Conservation (phyloP, 2,329 filamentous ascomycete genomes). For the Aspergillus persii region DNA sequence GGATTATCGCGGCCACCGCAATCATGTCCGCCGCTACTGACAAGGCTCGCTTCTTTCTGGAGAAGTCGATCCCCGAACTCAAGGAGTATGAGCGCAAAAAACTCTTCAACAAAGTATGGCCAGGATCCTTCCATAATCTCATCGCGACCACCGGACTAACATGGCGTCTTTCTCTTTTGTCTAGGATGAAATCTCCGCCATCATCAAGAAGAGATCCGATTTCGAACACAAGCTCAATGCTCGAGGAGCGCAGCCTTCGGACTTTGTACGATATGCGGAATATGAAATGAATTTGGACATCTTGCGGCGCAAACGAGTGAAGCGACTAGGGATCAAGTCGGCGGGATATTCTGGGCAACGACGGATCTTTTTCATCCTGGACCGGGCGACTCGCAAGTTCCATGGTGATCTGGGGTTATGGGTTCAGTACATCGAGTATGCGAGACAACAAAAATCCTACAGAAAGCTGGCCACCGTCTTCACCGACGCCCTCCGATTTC, state of each 20-base stretch:
- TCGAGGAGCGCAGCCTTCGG: constrained; percentile 69
- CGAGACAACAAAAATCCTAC: constrained; percentile 63
- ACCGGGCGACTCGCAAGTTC: constrained; percentile 80
- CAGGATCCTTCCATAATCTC: background rate
- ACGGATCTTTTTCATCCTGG: constrained; percentile 84
- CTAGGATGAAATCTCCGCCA: constrained; percentile 83
- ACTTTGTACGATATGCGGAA: constrained; percentile 81
- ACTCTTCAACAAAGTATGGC: constrained; percentile 74
- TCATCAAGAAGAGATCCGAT: constrained; percentile 86
- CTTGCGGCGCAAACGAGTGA: constrained; percentile 77
- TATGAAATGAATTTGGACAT: constrained; percentile 68
- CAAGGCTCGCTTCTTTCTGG: constrained; percentile 92
- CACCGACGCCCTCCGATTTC: constrained; percentile 72
- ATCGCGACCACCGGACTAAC: constrained; percentile 7
- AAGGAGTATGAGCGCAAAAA: constrained; percentile 89
- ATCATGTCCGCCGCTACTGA: constrained; percentile 81
- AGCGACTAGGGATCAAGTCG: constrained; percentile 73
- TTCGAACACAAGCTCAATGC: constrained; percentile 90
- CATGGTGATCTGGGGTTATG: constrained; percentile 78
- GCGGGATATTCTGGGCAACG: constrained; percentile 71
- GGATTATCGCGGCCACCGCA: constrained; percentile 11
- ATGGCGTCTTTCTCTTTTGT: constrained; percentile 5
- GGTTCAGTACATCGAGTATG: constrained; percentile 86
- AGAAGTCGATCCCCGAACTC: constrained; percentile 87
- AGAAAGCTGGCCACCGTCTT: constrained; percentile 61